A percentile compares a stretch with the other conserved stretches of the same genome.
Evolutionary conservation across 208 protist genomes (phyloP).

Genomic region (Crithidia brevicula): DNA sequence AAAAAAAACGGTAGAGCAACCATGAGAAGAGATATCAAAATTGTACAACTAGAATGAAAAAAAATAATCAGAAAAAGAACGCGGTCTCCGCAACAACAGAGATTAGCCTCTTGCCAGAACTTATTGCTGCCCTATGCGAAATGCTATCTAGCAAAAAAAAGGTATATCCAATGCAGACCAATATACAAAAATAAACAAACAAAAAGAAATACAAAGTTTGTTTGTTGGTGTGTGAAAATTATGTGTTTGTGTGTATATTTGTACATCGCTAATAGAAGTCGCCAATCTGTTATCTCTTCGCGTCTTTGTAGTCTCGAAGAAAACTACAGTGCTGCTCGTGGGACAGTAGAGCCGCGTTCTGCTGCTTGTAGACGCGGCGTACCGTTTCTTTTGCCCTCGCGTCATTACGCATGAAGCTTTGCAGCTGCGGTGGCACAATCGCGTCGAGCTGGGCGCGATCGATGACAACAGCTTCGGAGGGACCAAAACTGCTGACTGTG

Average conservation of each 20-base stretch:
- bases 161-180: too few species aligned
- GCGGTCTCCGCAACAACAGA: too few species aligned
- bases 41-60: too few species aligned
- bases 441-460: conserved; percentile 53
- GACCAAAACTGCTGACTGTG: conserved; percentile 74
- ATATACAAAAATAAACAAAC: too few species aligned
- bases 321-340: conserved; percentile 53
- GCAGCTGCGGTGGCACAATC: conserved; percentile 54
- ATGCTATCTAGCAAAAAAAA: too few species aligned
- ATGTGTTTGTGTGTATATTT: too few species aligned
- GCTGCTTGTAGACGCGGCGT: conserved; percentile 49
- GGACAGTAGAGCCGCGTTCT: conserved; percentile 46
- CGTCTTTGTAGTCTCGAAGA: conserved; percentile 53
- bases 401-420: conserved; percentile 45
- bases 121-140: too few species aligned
- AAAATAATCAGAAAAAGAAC: too few species aligned
- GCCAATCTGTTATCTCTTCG: too few species aligned
- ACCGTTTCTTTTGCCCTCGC: conserved; percentile 57
- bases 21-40: background rate
- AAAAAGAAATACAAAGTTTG: background rate
- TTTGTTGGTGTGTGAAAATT: too few species aligned
- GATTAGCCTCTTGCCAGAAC: too few species aligned
- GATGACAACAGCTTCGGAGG: conserved; percentile 79
- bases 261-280: too few species aligned
- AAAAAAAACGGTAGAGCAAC: background rate